Base-by-base conservation (phyloP, 192 early-diverging fungal species). In the Coemansia furcata region DNA sequence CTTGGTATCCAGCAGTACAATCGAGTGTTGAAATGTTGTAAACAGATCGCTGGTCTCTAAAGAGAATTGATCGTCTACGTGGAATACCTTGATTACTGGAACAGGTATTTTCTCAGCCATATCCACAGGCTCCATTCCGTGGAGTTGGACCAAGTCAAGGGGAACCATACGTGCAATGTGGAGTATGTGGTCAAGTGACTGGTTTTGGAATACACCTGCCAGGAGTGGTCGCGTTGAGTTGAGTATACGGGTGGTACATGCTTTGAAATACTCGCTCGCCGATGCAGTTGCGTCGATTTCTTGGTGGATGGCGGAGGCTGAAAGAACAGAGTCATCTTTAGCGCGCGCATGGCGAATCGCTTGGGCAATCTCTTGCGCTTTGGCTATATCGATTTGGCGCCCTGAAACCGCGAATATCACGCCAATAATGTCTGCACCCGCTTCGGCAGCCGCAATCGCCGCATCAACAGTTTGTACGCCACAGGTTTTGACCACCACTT, bases 121-220 rank as follows among this genome's bases (percentile, higher is more conserved):
- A 38, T 87, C 85, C 5, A 68, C 37, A 71, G 75, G 74, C 78
- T 97, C 96, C 35, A 85, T 73, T 1, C 95, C 94, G 79, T 99
- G 98, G 60, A 98, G 84, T 85, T 99, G 98, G 19, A 98, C 90
- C 37, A 97, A 52, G 74, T 99, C 97, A 21, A 99, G 83, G 19
- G 89, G 88, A 23, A 90, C 85, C 19, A 70, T 70, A 19, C 78
- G 67, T 4, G 87, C 89, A 7, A 90, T 84, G 1, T 74, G 65
- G 29, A 86, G 86, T 63, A 98, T 95, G 60, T 94, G 76, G 49
- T 90, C 91, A 23, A 92, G 64, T 1, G 88, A 65, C 46, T 95
- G 93, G 72, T 96, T 93, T 66, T 87, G 87, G 76, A 99, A 99
- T 10, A 99, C 96, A 6, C 98, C 98, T 1, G 95, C 93, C 15